Percentiles rank a stretch among this genome's conserved stretches.
These are phyloP conservation scores for Melastoma candidum DNA, from an alignment of 441 rosid genomes.

Conservation along the genomic window DNA sequence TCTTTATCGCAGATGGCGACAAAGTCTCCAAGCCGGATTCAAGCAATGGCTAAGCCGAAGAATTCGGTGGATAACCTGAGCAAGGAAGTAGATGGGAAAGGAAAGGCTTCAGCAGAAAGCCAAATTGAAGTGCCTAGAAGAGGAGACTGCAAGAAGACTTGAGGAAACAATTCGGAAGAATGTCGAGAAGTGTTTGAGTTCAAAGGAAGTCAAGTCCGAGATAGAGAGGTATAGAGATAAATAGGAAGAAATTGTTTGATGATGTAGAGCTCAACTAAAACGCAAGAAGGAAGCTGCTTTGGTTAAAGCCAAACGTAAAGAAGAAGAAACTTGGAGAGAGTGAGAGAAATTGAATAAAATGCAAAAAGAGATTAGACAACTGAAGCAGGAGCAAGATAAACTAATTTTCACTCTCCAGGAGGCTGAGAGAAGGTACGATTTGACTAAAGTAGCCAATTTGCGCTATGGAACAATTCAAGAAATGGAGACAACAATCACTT, in stretches of 20 bases:
- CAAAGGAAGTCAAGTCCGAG: slow-evolving; percentile 16
- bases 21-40: slow-evolving; percentile 12
- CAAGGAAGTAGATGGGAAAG: slow-evolving; percentile 14
- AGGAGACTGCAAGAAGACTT: slow-evolving; percentile 16
- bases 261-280: slow-evolving; percentile 17
- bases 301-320: slow-evolving; percentile 14
- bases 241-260: slow-evolving; percentile 13
- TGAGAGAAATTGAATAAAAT: no score
- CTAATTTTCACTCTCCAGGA: slow-evolving; percentile 59
- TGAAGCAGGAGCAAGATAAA: slow-evolving; percentile 81
- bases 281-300: slow-evolving; percentile 17
- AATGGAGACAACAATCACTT: slow-evolving; percentile 61
- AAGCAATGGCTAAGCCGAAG: slow-evolving; percentile 1
- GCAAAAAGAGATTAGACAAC: slow-evolving; percentile 41
- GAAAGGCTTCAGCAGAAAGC: slow-evolving; percentile 17
- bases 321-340: not conserved
- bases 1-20: slow-evolving; percentile 12
- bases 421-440: slow-evolving; percentile 81
- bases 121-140: slow-evolving; percentile 17
- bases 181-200: slow-evolving; percentile 17
- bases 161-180: slow-evolving; percentile 18
- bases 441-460: slow-evolving; percentile 85
- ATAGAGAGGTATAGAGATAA: slow-evolving; percentile 15
- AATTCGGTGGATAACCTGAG: slow-evolving; percentile 11
- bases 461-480: slow-evolving; percentile 78